Conservation (phyloP, 2,329 filamentous ascomycete genomes). For the Arthrobotrys iridis region DNA sequence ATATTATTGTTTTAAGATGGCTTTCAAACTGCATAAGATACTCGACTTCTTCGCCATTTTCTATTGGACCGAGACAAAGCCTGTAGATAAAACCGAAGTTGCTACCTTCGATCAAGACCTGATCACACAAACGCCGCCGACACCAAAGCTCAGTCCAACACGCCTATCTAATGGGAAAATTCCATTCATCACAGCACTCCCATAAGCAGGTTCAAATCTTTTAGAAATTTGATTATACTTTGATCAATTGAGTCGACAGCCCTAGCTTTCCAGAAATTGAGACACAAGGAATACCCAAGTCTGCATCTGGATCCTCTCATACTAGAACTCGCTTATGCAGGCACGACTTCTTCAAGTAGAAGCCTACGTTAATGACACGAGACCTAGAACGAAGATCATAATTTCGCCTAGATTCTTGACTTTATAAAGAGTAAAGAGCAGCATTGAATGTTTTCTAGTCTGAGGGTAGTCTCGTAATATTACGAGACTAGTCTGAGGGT, state of each 20-base stretch:
- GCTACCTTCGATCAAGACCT: neutral
- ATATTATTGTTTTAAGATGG: no score
- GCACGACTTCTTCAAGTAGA: neutral
- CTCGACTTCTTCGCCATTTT: neutral
- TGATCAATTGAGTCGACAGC: no score
- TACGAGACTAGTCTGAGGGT: no score
- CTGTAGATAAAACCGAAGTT: neutral
- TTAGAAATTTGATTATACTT: no score
- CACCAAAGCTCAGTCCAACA: neutral
- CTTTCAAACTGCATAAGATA: neutral
- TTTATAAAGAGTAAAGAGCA: no score
- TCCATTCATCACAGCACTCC: neutral
- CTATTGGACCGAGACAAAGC: neutral
- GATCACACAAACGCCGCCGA: neutral
- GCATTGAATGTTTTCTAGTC: neutral
- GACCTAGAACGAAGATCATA: slow-evolving; percentile 14
- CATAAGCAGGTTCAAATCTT: no score
- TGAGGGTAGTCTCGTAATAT: no score
- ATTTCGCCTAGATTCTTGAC: neutral
- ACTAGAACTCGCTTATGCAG: neutral
- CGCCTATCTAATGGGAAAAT: neutral
- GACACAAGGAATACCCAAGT: no score
- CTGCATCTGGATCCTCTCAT: no score
- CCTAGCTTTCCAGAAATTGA: no score
- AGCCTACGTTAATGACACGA: neutral